Conservation (phyloP, 345 rosid species). For the Arabidopsis thaliana region DNA sequence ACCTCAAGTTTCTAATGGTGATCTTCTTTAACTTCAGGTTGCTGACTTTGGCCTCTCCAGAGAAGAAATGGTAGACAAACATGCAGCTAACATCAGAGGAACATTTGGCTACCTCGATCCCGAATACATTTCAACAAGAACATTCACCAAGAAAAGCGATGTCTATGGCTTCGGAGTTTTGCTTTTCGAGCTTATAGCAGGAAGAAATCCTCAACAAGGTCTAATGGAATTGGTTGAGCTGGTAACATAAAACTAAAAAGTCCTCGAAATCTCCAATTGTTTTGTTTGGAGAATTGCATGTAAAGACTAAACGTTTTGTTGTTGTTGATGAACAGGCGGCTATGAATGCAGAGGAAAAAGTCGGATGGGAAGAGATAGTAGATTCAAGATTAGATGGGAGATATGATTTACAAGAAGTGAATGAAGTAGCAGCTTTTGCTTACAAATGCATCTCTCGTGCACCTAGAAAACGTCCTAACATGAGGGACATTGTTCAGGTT, state of each 20-base stretch:
- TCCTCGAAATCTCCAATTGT: background rate
- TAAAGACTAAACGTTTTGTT: background rate
- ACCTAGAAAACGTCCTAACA: conserved; percentile 84
- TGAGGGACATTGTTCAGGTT: conserved; percentile 95
- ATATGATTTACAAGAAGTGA: conserved; percentile 74
- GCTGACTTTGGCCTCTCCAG: conserved; percentile 99
- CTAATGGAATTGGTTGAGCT: conserved; percentile 94
- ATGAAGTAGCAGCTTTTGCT: conserved; percentile 86
- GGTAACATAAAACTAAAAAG: conserved; percentile 50
- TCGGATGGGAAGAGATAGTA: conserved; percentile 96
- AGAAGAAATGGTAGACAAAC: conserved; percentile 86
- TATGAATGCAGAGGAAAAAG: conserved; percentile 79
- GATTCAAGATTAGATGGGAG: conserved; percentile 82
- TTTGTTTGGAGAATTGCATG: background rate
- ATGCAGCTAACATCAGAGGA: conserved; percentile 82
- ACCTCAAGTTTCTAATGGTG: conserved; percentile 11
- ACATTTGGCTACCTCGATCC: conserved; percentile 99
- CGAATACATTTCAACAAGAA: conserved; percentile 83
- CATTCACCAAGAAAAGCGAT: conserved; percentile 92
- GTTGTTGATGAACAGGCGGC: conserved; percentile 65
- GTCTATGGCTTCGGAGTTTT: conserved; percentile 96
- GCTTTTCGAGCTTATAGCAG: conserved; percentile 93
- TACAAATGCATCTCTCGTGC: conserved; percentile 78
- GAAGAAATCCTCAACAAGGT: conserved; percentile 95
- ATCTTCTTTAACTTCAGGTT: conserved; percentile 54